Evolutionary conservation across 2,329 filamentous ascomycete genomes (phyloP).

Genomic region (Westerdykella aurantiaca): DNA sequence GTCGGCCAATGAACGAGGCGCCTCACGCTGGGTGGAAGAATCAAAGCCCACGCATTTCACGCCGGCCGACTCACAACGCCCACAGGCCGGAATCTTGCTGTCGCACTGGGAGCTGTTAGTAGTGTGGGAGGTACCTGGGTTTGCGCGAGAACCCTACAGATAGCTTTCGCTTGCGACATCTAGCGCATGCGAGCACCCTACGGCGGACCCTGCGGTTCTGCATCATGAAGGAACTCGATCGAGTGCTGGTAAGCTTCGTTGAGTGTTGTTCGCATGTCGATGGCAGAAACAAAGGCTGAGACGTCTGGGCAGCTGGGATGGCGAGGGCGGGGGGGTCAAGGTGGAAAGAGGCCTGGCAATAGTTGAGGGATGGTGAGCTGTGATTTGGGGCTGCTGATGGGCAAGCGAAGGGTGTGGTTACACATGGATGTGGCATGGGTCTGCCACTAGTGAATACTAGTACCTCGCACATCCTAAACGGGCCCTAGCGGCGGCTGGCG

Average conservation of each 20-base stretch:
- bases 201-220: conserved; percentile 32
- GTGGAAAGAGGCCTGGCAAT: conserved; percentile 11
- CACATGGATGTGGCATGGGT: too few species aligned
- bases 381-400: conserved; percentile 4
- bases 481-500: too few species aligned
- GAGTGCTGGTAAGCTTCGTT: conserved; percentile 3
- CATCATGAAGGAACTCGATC: conserved; percentile 18
- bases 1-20: conserved; percentile 30
- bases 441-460: too few species aligned
- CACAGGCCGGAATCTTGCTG: conserved; percentile 32
- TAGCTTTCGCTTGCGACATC: conserved; percentile 28
- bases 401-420: conserved; percentile 1
- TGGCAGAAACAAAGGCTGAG: too few species aligned
- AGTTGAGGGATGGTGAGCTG: conserved; percentile 1
- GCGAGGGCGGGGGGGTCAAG: conserved; percentile 14
- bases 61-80: conserved; percentile 28
- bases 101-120: conserved; percentile 28
- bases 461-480: too few species aligned
- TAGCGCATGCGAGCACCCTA: conserved; percentile 32
- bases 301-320: background rate
- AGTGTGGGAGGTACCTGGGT: background rate
- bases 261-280: too few species aligned
- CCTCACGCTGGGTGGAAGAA: conserved; percentile 28
- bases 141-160: conserved; percentile 1
- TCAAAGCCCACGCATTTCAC: conserved; percentile 32